These are phyloP conservation scores for Phanerochaete carnosa DNA, from an alignment of 768 basidiomycete species.

Conservation along the genomic window DNA sequence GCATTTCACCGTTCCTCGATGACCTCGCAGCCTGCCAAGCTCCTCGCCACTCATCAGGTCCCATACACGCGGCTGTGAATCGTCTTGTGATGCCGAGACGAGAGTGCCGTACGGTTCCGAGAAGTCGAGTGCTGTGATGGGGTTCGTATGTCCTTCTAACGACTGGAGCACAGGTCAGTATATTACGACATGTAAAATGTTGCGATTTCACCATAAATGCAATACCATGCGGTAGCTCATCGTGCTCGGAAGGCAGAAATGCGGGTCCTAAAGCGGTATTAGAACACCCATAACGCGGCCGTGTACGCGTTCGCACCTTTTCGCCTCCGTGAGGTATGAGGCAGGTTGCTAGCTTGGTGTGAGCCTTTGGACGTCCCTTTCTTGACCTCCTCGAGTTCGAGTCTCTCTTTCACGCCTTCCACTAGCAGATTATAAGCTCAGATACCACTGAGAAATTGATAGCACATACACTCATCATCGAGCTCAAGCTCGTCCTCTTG, in stretches of 20 bases:
- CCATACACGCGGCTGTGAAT: constrained; percentile 89
- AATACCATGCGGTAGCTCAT: constrained; percentile 88
- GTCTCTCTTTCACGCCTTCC: constrained; percentile 83
- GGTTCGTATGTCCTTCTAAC: constrained; percentile 73
- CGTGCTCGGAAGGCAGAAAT: constrained; percentile 96
- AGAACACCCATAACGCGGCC: not conserved
- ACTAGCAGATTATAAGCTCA: constrained; percentile 43
- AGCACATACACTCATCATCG: constrained; percentile 85
- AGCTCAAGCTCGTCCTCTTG: constrained; percentile 96
- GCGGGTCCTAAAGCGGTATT: constrained; percentile 63
- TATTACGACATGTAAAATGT: not conserved
- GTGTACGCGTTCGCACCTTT: constrained; percentile 46
- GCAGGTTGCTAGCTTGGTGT: constrained; percentile 37
- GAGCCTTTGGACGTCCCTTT: constrained; percentile 27
- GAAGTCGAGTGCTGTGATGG: constrained; percentile 89
- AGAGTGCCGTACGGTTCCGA: constrained; percentile 95
- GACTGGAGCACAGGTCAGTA: constrained; percentile 48
- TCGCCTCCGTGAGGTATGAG: constrained; percentile 62
- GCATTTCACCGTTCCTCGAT: constrained; percentile 78
- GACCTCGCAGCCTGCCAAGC: constrained; percentile 81
- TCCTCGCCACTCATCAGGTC: constrained; percentile 89
- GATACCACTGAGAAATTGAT: not conserved
- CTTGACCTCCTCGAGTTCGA: constrained; percentile 62
- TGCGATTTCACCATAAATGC: constrained; percentile 88
- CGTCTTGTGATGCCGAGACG: constrained; percentile 84